Conservation (phyloP, 2,329 filamentous ascomycete species). For the Fusarium sp. region DNA sequence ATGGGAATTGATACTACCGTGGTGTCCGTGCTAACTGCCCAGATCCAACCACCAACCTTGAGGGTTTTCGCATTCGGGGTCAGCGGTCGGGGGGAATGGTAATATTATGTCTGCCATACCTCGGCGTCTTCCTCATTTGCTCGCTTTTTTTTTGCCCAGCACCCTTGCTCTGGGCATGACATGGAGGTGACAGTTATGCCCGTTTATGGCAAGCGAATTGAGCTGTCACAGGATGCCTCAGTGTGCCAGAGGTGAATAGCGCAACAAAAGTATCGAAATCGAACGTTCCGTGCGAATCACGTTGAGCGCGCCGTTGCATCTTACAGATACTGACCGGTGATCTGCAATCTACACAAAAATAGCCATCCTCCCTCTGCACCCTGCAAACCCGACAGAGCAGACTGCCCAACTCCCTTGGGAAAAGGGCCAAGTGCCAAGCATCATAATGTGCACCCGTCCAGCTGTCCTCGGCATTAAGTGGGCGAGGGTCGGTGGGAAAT, state of each 20-base stretch:
- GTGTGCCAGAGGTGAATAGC: conserved; percentile 10
- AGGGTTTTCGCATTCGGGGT: neutral
- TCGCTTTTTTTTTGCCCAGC: neutral
- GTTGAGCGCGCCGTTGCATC: conserved; percentile 15
- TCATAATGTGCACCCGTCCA: neutral
- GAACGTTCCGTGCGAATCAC: conserved; percentile 27
- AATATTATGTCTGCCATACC: neutral
- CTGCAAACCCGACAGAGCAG: neutral
- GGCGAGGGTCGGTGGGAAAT: neutral
- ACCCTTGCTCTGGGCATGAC: conserved; percentile 11
- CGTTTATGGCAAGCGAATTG: neutral
- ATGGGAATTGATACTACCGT: conserved; percentile 3
- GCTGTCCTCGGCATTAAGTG: neutral
- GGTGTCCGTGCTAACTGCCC: conserved; percentile 9
- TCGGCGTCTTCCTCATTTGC: conserved; percentile 3
- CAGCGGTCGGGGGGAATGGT: neutral
- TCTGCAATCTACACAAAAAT: conserved; percentile 22
- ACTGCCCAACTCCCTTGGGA: neutral
- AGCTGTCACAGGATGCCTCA: conserved; percentile 21
- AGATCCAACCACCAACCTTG: conserved; percentile 6
- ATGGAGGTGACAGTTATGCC: conserved; percentile 9
- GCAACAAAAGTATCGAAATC: conserved; percentile 6
- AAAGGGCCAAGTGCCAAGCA: conserved; percentile 5
- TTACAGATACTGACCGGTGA: conserved; percentile 18
- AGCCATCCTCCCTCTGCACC: neutral